Base-by-base conservation (phyloP, 768 basidiomycete genomes). In the Pilatotrama ljubarskyi region DNA sequence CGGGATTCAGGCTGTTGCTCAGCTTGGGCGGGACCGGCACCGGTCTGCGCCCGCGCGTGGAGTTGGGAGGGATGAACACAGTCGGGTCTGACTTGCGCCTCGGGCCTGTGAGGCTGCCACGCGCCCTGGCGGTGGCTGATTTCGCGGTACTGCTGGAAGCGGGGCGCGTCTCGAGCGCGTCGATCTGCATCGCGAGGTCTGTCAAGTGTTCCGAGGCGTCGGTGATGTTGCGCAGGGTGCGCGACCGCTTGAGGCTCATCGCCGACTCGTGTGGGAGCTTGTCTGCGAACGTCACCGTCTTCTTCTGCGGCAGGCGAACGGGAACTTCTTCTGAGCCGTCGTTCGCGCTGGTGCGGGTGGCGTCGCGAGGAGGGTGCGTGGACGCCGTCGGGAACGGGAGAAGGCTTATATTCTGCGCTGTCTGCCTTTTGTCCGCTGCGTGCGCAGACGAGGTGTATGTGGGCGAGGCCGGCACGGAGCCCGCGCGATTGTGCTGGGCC, bases 401-500 rank as follows among this genome's bases (percentile, higher is more conserved):
- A 15, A 11, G 17, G 10, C 35, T 32, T 24, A 25, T 32, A 13
- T 9, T 35, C 35, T 47, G 20, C 29, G 9, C 24, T 3, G 17
- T 20, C 15, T 32, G 25, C 25, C 25, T 42, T 15, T 42, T 43
- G 18, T 43, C 26, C n/a, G 17, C 15, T 7, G 1, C 35, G 29
- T 26, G n/a, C 40, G 8, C 24, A 8, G 40, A 10, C 1, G 13
- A 11, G n/a, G 22, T 11, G 15, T 22, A 43, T 10, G 41, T 1
- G 20, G 29, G 37, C 15, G 44, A 47, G 32, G 35, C 43, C 20
- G 20, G 44, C 20, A 18, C 37, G 37, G 51, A 40, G 18, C 22
- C 35, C 13, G n/a, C 51, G 44, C 54, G 43, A 55, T 55, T 55
- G 54, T 55, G 54, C 54, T 26, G 40, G 35, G 32, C 47, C 14